Evolutionary conservation across 2,329 filamentous ascomycete genomes (phyloP), one percentile per base, ranked within the genome.

Genomic region (Fonsecaea pedrosoi): DNA sequence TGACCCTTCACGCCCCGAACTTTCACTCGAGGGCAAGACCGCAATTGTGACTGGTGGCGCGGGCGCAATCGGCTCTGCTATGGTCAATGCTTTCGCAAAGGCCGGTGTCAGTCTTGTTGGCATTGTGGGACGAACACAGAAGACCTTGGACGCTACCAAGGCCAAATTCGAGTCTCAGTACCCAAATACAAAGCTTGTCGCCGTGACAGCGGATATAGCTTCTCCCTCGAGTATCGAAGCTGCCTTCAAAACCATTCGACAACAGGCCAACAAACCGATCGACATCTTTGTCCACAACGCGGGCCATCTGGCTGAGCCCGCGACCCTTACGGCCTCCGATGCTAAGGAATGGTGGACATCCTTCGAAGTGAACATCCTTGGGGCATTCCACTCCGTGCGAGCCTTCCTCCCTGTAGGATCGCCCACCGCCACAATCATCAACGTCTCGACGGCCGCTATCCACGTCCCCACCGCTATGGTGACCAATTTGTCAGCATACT

Each of bases 41-140:
- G 77, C 84, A 48, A 79, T 89, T 64, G 82, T 89, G 60, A 85
- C 82, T 0, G 87, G 86, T 7, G 85, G 82, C 0, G 84, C 82
- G 1, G 82, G 82, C 45, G 85, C 85, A 2, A 81, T 87, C 45
- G 86, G 87, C 7, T 78, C 77, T 1, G 80, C 82, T 13, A 84
- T 82, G 3, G 85, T 85, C 1, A 72, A 84, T 15, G 82, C 84
- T 8, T 89, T 82, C 70, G 86, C 86, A 21, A 77, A 77, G 70
- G 85, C 86, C 4, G 83, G 84, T 3, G 83, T 81, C 32, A 79
- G 81, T 0, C 74, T 77, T 32, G 85, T 90, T 63, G 82, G 82
- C 13, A 77, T 89, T 18, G 81, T 77, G 3, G 86, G 85, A 38
- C 59, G 59, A 9, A 61, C 59, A 38, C 59, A 54, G 48, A 38